Evolutionary conservation across 768 basidiomycete species (phyloP), one percentile per base, ranked within the genome.

Genomic region (Macrocybe gigantea): DNA sequence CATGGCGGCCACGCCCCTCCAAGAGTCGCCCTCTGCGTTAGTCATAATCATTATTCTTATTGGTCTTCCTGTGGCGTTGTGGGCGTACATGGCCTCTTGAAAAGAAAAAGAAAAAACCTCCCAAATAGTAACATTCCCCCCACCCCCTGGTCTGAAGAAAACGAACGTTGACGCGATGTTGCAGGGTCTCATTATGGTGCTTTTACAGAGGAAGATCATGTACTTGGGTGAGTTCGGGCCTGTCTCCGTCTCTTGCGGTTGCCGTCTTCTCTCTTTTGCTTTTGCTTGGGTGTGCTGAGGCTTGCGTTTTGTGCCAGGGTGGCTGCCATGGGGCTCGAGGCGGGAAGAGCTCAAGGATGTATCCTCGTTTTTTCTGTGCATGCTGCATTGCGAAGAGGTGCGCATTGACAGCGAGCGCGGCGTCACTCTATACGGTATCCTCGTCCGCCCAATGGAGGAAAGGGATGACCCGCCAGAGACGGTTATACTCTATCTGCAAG

Each of bases 191-290:
- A 69, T 77, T 64, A 63, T 78, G 57, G 56, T 75, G 3, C 29
- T 74, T 1, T 75, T 78, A 41, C 76, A 78, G 50, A 66, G 77
- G 2, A 68, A 67, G 41, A 67, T 79, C 35, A 75, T 79, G 14
- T 79, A 79, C 57, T 73, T 79, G 68, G 69, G 71, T 61, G 37
- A 7, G 33, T 4, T 6, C 6, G 7, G 32, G 11, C 36, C 3
- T 11, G 36, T 3, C 14, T 11, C 14, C n/a, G n/a, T n/a, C n/a
- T n/a, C n/a, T n/a, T n/a, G n/a, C n/a, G n/a, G n/a, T n/a, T n/a
- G n/a, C n/a, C n/a, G 36, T 38, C 14, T n/a, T n/a, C n/a, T n/a
- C n/a, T n/a, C n/a, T n/a, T n/a, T n/a, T n/a, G n/a, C n/a, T n/a
- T 14, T n/a, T n/a, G n/a, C n/a, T n/a, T 38, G 2, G 36, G 11